Base-by-base conservation (phyloP, 2,329 filamentous ascomycete genomes). In the Ophiostoma ulmi region DNA sequence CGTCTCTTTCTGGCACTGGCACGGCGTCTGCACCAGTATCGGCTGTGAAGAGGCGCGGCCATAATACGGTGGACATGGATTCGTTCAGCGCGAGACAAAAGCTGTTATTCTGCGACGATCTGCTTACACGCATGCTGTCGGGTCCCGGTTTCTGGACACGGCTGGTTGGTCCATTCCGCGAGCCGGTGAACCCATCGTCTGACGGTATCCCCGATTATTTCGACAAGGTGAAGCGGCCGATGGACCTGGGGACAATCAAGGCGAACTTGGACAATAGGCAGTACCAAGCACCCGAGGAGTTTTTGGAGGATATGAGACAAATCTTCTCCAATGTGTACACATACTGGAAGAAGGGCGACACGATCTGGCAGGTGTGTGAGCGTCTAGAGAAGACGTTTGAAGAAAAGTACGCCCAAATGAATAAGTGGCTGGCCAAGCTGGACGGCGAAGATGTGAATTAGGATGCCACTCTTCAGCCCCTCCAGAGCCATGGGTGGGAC, bases 61-160 rank as follows among this genome's bases (percentile, higher is more conserved):
- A 36, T 17, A 20, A 35, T 31, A 22, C 20, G n/a, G 74, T 75
- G 20, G 73, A 73, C 6, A 74, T 75, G 39, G 78, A 76, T 48
- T 75, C 74, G 5, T 81, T 77, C 68, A 78, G 79, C 0, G 69
- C 77, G 1, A 79, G 80, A 26, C 78, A 82, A 71, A 88, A 88
- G 75, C 77, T 89, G 22, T 81, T 82, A 11, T 89, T 87, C 75
- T 89, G 87, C 74, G 79, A 83, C 2, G 86, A 88, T 73, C 79
- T 89, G 0, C 76, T 89, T 67, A 81, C 80, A 1, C 81, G 87
- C 39, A 90, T 90, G 87, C 79, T 89, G 0, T 87, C 85, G 1
- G 87, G 87, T 0, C 87, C 87, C 72, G 87, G 87, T 7, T 89
- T 87, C 77, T 90, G 87, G 87, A 89, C 87, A 0, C 85, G 87